Conservation (phyloP, 2,329 filamentous ascomycete species). For the Fusarium subtropicale region DNA sequence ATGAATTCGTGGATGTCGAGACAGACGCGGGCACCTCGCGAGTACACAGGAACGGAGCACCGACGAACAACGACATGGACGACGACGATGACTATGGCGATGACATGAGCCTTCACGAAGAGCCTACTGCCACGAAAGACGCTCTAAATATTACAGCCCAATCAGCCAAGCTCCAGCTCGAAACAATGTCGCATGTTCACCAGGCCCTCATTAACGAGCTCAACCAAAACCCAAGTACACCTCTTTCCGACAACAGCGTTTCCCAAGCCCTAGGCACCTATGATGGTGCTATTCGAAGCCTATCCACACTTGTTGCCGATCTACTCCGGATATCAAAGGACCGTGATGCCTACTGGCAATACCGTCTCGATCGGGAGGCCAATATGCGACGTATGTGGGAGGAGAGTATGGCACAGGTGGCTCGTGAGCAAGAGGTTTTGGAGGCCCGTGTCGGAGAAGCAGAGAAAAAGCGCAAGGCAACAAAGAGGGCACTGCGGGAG, state of each 20-base stretch:
- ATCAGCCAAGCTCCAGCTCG: slow-evolving; percentile 91
- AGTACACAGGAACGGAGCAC: slow-evolving; percentile 51
- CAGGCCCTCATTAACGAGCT: slow-evolving; percentile 79
- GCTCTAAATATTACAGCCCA: slow-evolving; percentile 97
- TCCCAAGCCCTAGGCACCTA: slow-evolving; percentile 85
- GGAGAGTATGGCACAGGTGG: slow-evolving; percentile 98
- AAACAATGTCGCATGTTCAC: slow-evolving; percentile 88
- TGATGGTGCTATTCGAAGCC: slow-evolving; percentile 87
- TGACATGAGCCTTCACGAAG: slow-evolving; percentile 81
- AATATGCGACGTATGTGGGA: slow-evolving; percentile 98
- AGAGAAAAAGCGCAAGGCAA: slow-evolving; percentile 88
- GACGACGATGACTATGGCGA: slow-evolving; percentile 81
- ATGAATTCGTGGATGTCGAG: slow-evolving; percentile 62
- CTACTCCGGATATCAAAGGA: slow-evolving; percentile 92
- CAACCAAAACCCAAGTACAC: slow-evolving; percentile 73
- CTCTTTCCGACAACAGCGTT: slow-evolving; percentile 81
- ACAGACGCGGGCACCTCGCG: slow-evolving; percentile 58
- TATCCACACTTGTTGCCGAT: slow-evolving; percentile 86
- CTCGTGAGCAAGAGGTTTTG: slow-evolving; percentile 90
- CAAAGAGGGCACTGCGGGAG: slow-evolving; percentile 89
- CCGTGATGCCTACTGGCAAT: slow-evolving; percentile 97
- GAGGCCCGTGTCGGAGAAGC: slow-evolving; percentile 89
- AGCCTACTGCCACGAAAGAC: slow-evolving; percentile 82
- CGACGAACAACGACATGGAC: slow-evolving; percentile 63
- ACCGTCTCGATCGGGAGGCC: slow-evolving; percentile 88